These are phyloP conservation scores for Penicillium nordicum DNA, from an alignment of 2,329 filamentous ascomycete species.

Conservation along the genomic window DNA sequence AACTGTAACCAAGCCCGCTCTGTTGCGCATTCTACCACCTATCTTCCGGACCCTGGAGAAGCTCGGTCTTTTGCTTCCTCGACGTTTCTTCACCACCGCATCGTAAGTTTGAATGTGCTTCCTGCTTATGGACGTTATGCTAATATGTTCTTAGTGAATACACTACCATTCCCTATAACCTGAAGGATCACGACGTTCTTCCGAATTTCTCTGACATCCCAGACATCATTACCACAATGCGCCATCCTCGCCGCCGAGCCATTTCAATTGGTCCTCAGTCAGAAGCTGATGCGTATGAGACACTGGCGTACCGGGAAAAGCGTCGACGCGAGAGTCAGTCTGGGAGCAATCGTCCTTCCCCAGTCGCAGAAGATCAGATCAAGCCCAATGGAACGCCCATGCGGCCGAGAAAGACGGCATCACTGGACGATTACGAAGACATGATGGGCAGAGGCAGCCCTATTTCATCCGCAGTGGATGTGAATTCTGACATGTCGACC, in stretches of 20 bases:
- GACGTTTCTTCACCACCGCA: slow-evolving; percentile 86
- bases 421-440: slow-evolving; percentile 63
- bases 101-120: slow-evolving; percentile 51
- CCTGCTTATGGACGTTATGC: slow-evolving; percentile 5
- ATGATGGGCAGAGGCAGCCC: slow-evolving; percentile 68
- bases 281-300: slow-evolving; percentile 93
- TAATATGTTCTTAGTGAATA: slow-evolving; percentile 58
- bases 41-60: slow-evolving; percentile 83
- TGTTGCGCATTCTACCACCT: slow-evolving; percentile 76
- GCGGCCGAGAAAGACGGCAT: slow-evolving; percentile 45
- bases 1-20: slow-evolving; percentile 77
- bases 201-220: slow-evolving; percentile 86
- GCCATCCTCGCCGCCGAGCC: slow-evolving; percentile 72
- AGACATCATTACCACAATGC: slow-evolving; percentile 73
- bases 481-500: slow-evolving; percentile 27
- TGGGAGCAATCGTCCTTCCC: slow-evolving; percentile 30
- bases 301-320: slow-evolving; percentile 82
- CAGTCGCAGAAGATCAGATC: slow-evolving; percentile 23
- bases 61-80: slow-evolving; percentile 72
- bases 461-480: slow-evolving; percentile 33
- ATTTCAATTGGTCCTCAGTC: slow-evolving; percentile 93
- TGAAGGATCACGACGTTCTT: slow-evolving; percentile 81
- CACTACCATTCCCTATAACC: slow-evolving; percentile 69
- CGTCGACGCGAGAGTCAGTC: slow-evolving; percentile 59
- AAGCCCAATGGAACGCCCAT: slow-evolving; percentile 34